Base-by-base conservation (phyloP, 768 basidiomycete species). In the Tylopilus cervinicoccineus region DNA sequence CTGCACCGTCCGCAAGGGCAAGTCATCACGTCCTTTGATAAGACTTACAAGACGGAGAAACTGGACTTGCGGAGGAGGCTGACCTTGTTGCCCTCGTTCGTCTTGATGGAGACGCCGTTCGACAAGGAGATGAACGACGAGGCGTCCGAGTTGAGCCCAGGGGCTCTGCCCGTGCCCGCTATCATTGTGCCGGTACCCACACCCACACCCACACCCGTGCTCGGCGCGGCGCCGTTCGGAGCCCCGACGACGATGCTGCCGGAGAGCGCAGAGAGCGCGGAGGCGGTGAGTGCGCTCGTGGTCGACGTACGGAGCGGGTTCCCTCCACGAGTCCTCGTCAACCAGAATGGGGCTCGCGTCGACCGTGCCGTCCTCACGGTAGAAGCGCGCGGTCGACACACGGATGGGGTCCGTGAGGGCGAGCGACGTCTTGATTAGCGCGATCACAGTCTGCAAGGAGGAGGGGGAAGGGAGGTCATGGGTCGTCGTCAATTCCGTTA, bases 291-390 rank as follows among this genome's bases (percentile, higher is more conserved):
- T 9, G 26, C 55, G 64, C 10, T 68, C 52, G 33, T 24, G 33
- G 48, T 56, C 61, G 48, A 66, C 47, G 22, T 66, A 67, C 24
- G 66, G 62, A 0, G 48, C 65, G 20, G 67, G 62, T 24, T 66
- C 65, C 14, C 55, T 60, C 66, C 65, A 66, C 28, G 65, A 66
- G 38, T 65, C 62, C 20, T 68, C 66, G 22, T 66, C 65, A 17
- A 66, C 38, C 19, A 57, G 45, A n/a, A 55, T 52, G n/a, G 54
- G 53, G 0, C 29, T 33, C 0, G 24, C 4, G 33, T 68, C 62
- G 31, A 66, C 26, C 33, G 58, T 50, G 26, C 66, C 66, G 26
- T 66, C 65, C 38, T 66, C 65, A 43, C 63, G 52, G 36, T 59
- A 66, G 40, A 66, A 66, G 38, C 51, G 29, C 7, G 65, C 66